Percentiles rank a stretch among this genome's conserved stretches.
phyloP scores from a whole-genome alignment of 2,329 filamentous ascomycete genomes.

The Cryoendolithus antarcticus region DNA sequence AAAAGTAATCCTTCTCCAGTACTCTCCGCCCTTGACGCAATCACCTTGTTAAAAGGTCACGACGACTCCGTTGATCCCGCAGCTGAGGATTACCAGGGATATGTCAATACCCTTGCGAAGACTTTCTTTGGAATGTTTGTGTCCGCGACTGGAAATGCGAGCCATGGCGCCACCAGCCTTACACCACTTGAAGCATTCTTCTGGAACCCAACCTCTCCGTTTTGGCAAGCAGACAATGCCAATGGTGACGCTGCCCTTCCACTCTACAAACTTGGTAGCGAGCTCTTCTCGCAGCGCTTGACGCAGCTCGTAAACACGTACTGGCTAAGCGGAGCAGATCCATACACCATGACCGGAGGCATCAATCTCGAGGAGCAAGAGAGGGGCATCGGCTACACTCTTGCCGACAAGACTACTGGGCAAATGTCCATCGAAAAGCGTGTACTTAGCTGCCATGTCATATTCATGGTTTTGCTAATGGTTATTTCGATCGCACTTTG shows the following conservation, averaged over 20 bases:
- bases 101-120: neutral
- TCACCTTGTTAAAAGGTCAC: neutral
- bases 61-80: neutral
- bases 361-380: neutral
- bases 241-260: neutral
- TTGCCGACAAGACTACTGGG: neutral
- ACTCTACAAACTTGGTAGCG: constrained; percentile 4
- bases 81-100: neutral
- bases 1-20: neutral
- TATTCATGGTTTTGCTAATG: constrained; percentile 6
- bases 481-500: constrained; percentile 6
- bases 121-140: neutral
- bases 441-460: constrained; percentile 7
- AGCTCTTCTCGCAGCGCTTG: constrained; percentile 8
- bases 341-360: constrained; percentile 5
- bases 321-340: constrained; percentile 8
- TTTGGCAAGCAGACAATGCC: neutral
- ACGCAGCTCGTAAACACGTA: constrained; percentile 12
- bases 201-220: neutral
- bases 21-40: neutral
- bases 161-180: neutral
- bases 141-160: neutral
- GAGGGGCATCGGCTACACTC: neutral
- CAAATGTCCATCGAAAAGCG: constrained; percentile 4
- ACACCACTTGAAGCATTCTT: neutral